These are phyloP conservation scores for Dendrobium catenatum DNA, from an alignment of 106 monocot species.

Conservation along the genomic window DNA sequence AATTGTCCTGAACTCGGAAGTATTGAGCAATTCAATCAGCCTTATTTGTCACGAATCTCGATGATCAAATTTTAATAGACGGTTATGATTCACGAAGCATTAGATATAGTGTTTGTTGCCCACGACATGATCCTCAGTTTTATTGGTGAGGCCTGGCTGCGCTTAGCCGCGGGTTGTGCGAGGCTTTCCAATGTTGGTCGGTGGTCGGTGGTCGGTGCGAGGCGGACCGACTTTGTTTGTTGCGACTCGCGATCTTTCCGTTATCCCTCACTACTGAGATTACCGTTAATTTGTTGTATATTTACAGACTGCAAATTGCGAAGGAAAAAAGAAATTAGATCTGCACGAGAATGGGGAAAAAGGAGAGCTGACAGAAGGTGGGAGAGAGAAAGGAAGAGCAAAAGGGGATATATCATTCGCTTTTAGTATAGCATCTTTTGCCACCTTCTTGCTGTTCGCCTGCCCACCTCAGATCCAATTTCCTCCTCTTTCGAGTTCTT, in stretches of 20 bases:
- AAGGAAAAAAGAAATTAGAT: not conserved
- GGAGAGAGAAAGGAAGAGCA: not conserved
- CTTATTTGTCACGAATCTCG: not conserved
- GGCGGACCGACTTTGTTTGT: not conserved
- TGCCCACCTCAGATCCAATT: not conserved
- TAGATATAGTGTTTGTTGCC: not conserved
- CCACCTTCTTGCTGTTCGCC: not conserved
- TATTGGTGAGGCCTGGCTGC: not conserved
- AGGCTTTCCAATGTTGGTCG: not conserved
- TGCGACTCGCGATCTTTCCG: not conserved
- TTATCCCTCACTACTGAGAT: not conserved
- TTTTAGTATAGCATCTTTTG: not conserved
- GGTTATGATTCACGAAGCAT: not conserved
- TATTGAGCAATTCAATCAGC: not conserved
- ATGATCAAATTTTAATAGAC: not conserved
- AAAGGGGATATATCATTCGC: constrained; percentile 2
- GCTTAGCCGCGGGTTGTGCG: constrained; percentile 2
- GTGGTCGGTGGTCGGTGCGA: constrained; percentile 6
- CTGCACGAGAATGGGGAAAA: not conserved
- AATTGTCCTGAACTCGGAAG: no score
- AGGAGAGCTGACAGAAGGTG: not conserved
- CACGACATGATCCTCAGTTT: not conserved
- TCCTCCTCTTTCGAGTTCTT: not conserved
- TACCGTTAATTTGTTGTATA: not conserved
- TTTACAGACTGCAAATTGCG: not conserved